phyloP scores from a whole-genome alignment of 2,329 filamentous ascomycete genomes.

The Incumbomyces delicatus region DNA sequence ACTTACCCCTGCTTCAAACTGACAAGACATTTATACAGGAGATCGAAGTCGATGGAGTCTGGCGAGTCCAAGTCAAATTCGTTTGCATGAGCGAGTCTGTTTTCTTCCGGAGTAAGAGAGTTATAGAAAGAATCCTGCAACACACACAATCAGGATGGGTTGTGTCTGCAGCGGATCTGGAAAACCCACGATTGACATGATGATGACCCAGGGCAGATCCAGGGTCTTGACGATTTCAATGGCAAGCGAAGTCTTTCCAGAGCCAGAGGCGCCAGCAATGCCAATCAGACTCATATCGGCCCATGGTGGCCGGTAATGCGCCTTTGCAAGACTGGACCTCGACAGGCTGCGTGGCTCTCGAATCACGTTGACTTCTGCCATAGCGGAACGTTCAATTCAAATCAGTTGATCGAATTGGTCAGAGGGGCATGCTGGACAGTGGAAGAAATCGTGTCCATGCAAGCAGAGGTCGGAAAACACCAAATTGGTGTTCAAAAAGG shows the following conservation, averaged over 20 bases:
- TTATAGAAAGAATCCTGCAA: slow-evolving; percentile 93
- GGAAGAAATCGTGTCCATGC: too few relatives aligned
- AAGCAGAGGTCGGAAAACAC: too few relatives aligned
- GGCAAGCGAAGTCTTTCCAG: slow-evolving; percentile 87
- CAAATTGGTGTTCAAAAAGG: too few relatives aligned
- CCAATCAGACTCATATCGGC: slow-evolving; percentile 93
- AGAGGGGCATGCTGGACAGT: too few relatives aligned
- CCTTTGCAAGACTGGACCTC: slow-evolving; percentile 24
- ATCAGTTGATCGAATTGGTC: too few relatives aligned
- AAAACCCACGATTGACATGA: slow-evolving; percentile 75
- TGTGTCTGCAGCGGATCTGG: background rate
- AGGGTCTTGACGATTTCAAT: slow-evolving; percentile 82
- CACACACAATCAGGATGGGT: background rate
- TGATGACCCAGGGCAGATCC: slow-evolving; percentile 95
- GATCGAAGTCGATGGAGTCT: slow-evolving; percentile 88
- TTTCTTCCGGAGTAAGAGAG: slow-evolving; percentile 68
- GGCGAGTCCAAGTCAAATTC: slow-evolving; percentile 96
- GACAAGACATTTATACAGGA: slow-evolving; percentile 64
- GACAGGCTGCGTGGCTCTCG: slow-evolving; percentile 4
- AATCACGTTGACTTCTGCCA: background rate
- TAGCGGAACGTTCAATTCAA: background rate
- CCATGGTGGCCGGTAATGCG: slow-evolving; percentile 90
- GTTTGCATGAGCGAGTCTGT: slow-evolving; percentile 70
- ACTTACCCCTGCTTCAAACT: slow-evolving; percentile 85
- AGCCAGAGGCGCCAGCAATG: slow-evolving; percentile 89